phyloP scores from a whole-genome alignment of 1,284 basidiomycete species.

The Kwoniella shivajii region DNA sequence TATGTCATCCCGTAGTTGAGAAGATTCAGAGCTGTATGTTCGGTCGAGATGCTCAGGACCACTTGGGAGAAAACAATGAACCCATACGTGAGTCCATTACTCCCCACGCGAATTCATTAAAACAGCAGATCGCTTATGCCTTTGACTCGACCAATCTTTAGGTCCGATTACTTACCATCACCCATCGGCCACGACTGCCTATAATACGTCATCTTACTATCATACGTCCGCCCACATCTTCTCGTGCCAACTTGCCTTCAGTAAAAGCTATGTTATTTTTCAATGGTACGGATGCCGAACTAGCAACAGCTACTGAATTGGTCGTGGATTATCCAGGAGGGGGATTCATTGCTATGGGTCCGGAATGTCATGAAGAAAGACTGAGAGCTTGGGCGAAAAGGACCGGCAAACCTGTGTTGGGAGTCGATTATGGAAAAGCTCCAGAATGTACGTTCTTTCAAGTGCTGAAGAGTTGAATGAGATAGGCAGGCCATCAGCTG shows the following conservation, averaged over 20 bases:
- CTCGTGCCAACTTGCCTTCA: conserved; percentile 67
- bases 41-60: conserved; percentile 88
- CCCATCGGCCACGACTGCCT: conserved; percentile 64
- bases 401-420: conserved; percentile 77
- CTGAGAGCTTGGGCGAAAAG: conserved; percentile 79
- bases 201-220: conserved; percentile 76
- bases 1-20: conserved; percentile 65
- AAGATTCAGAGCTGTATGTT: conserved; percentile 86
- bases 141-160: conserved; percentile 48
- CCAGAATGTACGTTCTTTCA: conserved; percentile 75
- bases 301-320: conserved; percentile 72
- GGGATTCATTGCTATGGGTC: conserved; percentile 93
- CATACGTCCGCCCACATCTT: conserved; percentile 73
- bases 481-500: too few relatives aligned
- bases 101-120: neutral
- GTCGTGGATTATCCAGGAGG: conserved; percentile 93
- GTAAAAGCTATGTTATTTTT: conserved; percentile 86
- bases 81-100: conserved; percentile 77
- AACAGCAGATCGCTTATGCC: too few relatives aligned
- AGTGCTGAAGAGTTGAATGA: too few relatives aligned
- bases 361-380: conserved; percentile 94
- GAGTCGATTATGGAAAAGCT: conserved; percentile 93
- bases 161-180: conserved; percentile 68
- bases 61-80: conserved; percentile 98
- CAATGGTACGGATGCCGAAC: conserved; percentile 66